Evolutionary conservation across 345 rosid genomes (phyloP), one percentile per base, ranked within the genome.

Genomic region (Citrus hindsii): DNA sequence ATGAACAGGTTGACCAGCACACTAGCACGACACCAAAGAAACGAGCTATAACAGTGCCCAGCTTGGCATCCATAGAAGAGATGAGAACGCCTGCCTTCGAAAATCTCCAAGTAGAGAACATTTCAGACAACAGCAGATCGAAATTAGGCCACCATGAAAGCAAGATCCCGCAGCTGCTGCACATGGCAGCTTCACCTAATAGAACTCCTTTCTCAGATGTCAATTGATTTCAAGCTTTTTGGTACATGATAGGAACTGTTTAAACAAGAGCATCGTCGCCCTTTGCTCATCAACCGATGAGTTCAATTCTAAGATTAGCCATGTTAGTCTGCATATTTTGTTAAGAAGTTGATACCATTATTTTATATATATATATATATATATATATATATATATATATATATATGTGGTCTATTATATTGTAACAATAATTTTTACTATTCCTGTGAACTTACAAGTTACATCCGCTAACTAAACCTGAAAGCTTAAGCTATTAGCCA

Each of bases 181-280:
- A 70, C n/a, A 42, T 22, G 14, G 83, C 74, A 61, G 88, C 83
- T 59, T 85, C 89, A 66, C 86, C 84, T 48, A 79, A 76, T 75
- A 91, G 98, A 89, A 80, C 91, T 77, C 98, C 95, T 21, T 93
- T 95, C 48, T 60, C 89, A 14, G 85, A 88, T 74, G 83, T 93
- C 77, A 93, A 93, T 83, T 87, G 67, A 80, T 64, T 71, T 75
- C 25, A 16, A 53, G 21, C 58, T 1, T 13, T 25, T 6, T 22
- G 37, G 67, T 27, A 35, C 42, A 38, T 6, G 27, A 28, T 3
- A 28, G 48, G 48, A 42, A 42, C 48, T 1, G 46, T 40, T 24
- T 2, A n/a, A 12, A 58, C 37, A 35, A 27, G 65, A 58, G 22
- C 48, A 71, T 48, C 5, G 21, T 30, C 30, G 19, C 64, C 30